Conservation (phyloP, 345 rosid genomes). For the Arabidopsis suecica region DNA sequence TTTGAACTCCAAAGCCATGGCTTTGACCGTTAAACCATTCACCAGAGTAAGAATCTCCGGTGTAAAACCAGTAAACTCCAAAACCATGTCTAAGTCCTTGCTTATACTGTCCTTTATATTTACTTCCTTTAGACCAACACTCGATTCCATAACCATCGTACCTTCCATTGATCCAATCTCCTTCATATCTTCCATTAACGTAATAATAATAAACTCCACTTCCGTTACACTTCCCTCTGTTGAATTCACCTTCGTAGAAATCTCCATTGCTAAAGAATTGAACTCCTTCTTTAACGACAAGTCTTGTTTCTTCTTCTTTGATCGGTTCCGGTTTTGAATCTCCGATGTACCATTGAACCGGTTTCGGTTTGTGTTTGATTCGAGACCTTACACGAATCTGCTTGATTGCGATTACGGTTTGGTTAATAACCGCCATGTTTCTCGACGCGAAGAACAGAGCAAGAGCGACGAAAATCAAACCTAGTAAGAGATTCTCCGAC, state of each 20-base stretch:
- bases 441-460: slow-evolving; percentile 78
- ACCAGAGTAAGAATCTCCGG: slow-evolving; percentile 92
- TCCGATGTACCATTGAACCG: slow-evolving; percentile 88
- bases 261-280: slow-evolving; percentile 88
- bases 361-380: slow-evolving; percentile 53
- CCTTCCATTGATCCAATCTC: slow-evolving; percentile 91
- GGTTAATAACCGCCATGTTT: slow-evolving; percentile 69
- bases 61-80: slow-evolving; percentile 82
- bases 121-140: slow-evolving; percentile 94
- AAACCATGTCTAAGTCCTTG: slow-evolving; percentile 83
- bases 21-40: slow-evolving; percentile 97
- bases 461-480: slow-evolving; percentile 74
- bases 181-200: slow-evolving; percentile 87
- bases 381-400: slow-evolving; percentile 41
- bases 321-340: slow-evolving; percentile 45
- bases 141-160: slow-evolving; percentile 93
- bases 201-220: slow-evolving; percentile 86
- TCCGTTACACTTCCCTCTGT: slow-evolving; percentile 83
- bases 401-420: slow-evolving; percentile 50
- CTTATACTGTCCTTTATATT: slow-evolving; percentile 84
- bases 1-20: slow-evolving; percentile 85
- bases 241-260: slow-evolving; percentile 90
- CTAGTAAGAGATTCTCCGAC: slow-evolving; percentile 81
- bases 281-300: slow-evolving; percentile 71
- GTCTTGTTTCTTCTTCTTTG: slow-evolving; percentile 37